Evolutionary conservation across 768 basidiomycete genomes (phyloP).

Genomic region (Psilocybe cubensis): DNA sequence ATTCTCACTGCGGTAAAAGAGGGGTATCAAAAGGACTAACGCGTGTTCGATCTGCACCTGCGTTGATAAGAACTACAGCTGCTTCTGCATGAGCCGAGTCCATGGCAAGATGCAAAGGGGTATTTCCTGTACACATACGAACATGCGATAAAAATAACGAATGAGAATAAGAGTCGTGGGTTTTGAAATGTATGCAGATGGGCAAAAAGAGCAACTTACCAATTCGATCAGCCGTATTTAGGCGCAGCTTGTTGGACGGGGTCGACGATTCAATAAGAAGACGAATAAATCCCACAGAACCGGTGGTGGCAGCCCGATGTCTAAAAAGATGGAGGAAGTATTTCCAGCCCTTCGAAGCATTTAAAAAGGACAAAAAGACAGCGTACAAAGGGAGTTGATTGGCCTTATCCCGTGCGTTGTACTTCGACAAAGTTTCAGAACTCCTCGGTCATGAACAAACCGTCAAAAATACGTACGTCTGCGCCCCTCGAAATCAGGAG

Average conservation of each 20-base stretch:
- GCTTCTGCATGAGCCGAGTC: conserved; percentile 94
- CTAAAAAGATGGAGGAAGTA: conserved; percentile 42
- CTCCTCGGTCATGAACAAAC: conserved; percentile 32
- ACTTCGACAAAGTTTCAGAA: conserved; percentile 54
- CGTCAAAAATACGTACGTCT: conserved; percentile 67
- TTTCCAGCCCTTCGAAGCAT: conserved; percentile 20
- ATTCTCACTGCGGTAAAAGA: conserved; percentile 1
- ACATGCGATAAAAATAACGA: conserved; percentile 16
- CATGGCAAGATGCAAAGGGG: conserved; percentile 96
- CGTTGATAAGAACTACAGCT: conserved; percentile 90
- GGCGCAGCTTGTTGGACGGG: conserved; percentile 71
- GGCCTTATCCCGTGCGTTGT: conserved; percentile 93
- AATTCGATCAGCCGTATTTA: conserved; percentile 85
- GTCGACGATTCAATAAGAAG: conserved; percentile 87
- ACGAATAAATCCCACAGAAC: conserved; percentile 86
- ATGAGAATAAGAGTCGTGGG: conserved; percentile 7
- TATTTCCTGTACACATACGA: conserved; percentile 68
- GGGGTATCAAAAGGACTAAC: conserved; percentile 50
- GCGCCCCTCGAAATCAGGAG: conserved; percentile 86
- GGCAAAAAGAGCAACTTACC: conserved; percentile 45
- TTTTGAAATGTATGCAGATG: conserved; percentile 17
- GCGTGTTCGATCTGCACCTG: conserved; percentile 89
- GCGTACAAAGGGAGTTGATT: conserved; percentile 89
- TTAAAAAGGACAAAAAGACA: conserved; percentile 22
- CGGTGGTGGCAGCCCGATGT: conserved; percentile 96